Base-by-base conservation (phyloP, 495 filamentous ascomycete species). In the Podospora appendiculata region DNA sequence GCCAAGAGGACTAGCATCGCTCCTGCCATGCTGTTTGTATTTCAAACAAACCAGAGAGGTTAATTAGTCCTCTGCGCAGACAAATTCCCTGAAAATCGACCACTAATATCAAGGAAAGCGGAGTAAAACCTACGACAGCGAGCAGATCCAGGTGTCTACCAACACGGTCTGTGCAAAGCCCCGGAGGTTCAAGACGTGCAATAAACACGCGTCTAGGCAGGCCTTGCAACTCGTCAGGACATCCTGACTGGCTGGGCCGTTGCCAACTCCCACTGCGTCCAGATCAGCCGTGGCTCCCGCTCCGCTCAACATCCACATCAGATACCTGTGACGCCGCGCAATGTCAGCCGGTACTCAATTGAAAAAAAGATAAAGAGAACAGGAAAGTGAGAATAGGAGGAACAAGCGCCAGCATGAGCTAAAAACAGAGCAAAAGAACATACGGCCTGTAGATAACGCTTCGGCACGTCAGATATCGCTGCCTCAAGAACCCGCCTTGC, bases 71-170 rank as follows among this genome's bases (percentile, higher is more conserved):
- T 25, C 25, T 25, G 25, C 5, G 25, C 25, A 25, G 25, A 25
- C 25, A 3, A 38, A 8, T 25, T 25, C 5, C 25, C 25, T 5
- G 36, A 38, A 8, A 38, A 38, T 38, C 9, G 34, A 36, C 6
- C 34, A 36, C 6, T 36, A 11, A 11, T 6, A 42, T 8, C 40
- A 42, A 18, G 7, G n/a, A 18, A 48, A 36, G 46, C 10, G 1
- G 2, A 32, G 10, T 6, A 48, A 19, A 25, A 69, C 71, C 53
- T 59, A 73, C 73, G 70, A 74, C 10, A 77, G 56, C 9, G 73
- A 71, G 50, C 72, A 77, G 25, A 74, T 73, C 73, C 73, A 77
- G 0, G 73, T 72, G 54, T 77, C 73, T 1, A 77, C 62, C 61
- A 75, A 51, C 8, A 75, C 57, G 0, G 72, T 75, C 45, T 77